Base-by-base conservation (phyloP, 1,284 basidiomycete genomes). In the Xerocomus cyaneibrunnescens region DNA sequence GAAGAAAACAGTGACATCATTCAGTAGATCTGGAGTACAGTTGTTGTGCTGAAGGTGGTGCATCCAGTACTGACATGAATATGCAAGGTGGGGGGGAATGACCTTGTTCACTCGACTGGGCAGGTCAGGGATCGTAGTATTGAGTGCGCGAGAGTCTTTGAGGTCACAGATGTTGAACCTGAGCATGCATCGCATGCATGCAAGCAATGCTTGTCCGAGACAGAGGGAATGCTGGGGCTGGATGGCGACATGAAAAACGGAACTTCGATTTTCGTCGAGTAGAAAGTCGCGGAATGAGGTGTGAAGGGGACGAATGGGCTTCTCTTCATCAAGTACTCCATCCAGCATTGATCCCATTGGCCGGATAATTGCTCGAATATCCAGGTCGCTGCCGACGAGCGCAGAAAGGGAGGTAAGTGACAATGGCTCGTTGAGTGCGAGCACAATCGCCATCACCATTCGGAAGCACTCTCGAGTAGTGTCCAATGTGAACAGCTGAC, bases 51-150 rank as follows among this genome's bases (percentile, higher is more conserved):
- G 41, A 16, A 55, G 8, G 14, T 55, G 53, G 12, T 37, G 0
- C 41, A 52, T 45, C 45, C 45, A 52, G 25, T 36, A n/a, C n/a
- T n/a, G n/a, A n/a, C n/a, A n/a, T n/a, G n/a, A n/a, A n/a, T n/a
- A n/a, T n/a, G n/a, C n/a, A 1, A 55, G 42, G 13, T 44, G 38
- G 6, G 50, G 51, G 5, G 51, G 32, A 14, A 55, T 48, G 9
- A 12, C 31, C 2, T 25, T 28, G 8, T 5, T 19, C 4, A 52
- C 45, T 5, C 12, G 40, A 38, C 4, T 10, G 3, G 5, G 3
- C 16, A 53, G 21, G n/a, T 45, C 19, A n/a, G 39, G 48, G 12
- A 52, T 34, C 6, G n/a, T 5, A 8, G 16, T 2, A 7, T 54
- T 54, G 1, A 1, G n/a, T n/a, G n/a, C n/a, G n/a, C n/a, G n/a